Base-by-base conservation (phyloP, 2,329 filamentous ascomycete genomes). In the Cordyceps pruinosa region DNA sequence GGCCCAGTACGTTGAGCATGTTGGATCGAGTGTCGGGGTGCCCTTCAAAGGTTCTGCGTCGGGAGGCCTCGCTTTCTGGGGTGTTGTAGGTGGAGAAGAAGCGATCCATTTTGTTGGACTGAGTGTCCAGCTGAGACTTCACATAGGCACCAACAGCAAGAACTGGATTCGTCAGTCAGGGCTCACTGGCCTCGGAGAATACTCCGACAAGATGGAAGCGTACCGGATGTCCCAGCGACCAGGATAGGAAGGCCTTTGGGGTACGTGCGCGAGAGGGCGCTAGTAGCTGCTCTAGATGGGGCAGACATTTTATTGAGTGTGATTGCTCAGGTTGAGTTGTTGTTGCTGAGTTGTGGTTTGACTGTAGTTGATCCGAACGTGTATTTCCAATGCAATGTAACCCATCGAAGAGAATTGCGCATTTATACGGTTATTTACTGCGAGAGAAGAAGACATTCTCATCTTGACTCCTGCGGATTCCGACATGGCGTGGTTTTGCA, bases 61-160 rank as follows among this genome's bases (percentile, higher is more conserved):
- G 65, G 15, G 64, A 66, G 5, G 66, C 68, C 54, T 74, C 70
- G 58, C 72, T 73, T 59, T 70, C 60, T 6, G 69, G 61, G 8
- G 67, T 72, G 62, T 72, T 67, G 66, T 74, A 74, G 57, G 69
- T 66, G 35, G 68, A 56, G 59, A 74, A 74, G 60, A 66, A 71
- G 41, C 66, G 67, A 59, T 74, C 72, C 64, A 74, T 69, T 5
- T 65, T 68, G 30, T 61, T 61, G 5, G 71, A 72, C 55, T 70
- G 67, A 30, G 56, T 63, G 41, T 59, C 54, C 44, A 74, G 66
- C 48, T 73, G 71, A 15, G 58, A 62, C 52, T 62, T 61, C 52
- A 74, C 66, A 59, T 70, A 73, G 58, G 62, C 58, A n/a, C 58
- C 70, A 26, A 73, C 60, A 17, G 63, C 62, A 19, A 53, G 15